These are phyloP conservation scores for Trichophyton mentagrophytes DNA, from an alignment of 2,329 filamentous ascomycete genomes.

Conservation along the genomic window DNA sequence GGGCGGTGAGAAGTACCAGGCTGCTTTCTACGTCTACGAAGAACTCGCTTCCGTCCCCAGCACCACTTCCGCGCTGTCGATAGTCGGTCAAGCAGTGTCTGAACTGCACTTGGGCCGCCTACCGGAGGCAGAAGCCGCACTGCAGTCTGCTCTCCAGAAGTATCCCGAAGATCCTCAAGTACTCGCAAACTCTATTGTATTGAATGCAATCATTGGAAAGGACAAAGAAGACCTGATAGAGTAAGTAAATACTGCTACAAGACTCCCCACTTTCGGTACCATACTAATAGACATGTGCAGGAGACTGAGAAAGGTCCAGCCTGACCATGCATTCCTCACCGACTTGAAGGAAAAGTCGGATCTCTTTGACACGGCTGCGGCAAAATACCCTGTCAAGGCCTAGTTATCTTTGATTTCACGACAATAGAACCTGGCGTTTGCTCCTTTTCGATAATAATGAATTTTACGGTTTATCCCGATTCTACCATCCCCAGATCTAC, in stretches of 20 bases:
- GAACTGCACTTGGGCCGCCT: constrained; percentile 81
- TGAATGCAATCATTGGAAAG: constrained; percentile 66
- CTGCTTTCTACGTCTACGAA: constrained; percentile 94
- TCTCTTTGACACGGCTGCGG: constrained; percentile 74
- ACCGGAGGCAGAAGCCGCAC: constrained; percentile 76
- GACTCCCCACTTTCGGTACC: background rate
- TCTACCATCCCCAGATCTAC: too few species aligned
- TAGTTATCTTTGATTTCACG: constrained; percentile 16
- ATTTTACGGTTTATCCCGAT: background rate
- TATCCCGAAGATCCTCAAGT: constrained; percentile 59
- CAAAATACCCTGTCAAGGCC: constrained; percentile 79
- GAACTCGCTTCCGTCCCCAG: constrained; percentile 81
- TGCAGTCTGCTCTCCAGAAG: constrained; percentile 66
- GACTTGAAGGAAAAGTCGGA: constrained; percentile 75
- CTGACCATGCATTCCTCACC: constrained; percentile 55
- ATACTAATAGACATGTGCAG: constrained; percentile 18
- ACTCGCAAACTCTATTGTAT: constrained; percentile 69
- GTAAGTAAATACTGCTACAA: constrained; percentile 36
- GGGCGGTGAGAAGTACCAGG: constrained; percentile 92
- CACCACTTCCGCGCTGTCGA: constrained; percentile 59
- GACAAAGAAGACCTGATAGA: constrained; percentile 48
- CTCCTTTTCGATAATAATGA: background rate
- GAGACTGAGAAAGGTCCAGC: constrained; percentile 40
- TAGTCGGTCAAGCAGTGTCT: constrained; percentile 79
- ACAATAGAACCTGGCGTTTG: background rate